phyloP scores from a whole-genome alignment of 1,139 yeast genomes.

The Trichomonascaceae sp. region DNA sequence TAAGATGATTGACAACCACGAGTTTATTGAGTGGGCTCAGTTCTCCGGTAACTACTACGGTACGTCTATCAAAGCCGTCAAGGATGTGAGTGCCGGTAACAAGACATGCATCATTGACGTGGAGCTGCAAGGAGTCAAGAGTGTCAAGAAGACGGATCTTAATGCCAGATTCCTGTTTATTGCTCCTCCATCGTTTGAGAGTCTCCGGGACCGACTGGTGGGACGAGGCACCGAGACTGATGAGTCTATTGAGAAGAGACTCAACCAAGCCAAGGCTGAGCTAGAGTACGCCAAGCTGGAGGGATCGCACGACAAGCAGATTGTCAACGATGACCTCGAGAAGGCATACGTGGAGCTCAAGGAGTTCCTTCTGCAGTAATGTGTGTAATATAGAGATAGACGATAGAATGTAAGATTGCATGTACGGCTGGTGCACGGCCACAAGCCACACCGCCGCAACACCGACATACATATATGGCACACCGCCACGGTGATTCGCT shows the following conservation, averaged over 20 bases:
- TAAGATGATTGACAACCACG: conserved; percentile 52
- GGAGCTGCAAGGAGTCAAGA: conserved; percentile 97
- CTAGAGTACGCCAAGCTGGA: conserved; percentile 66
- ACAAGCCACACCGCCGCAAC: too few relatives aligned
- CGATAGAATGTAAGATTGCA: too few relatives aligned
- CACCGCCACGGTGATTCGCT: too few relatives aligned
- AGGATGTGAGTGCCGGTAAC: conserved; percentile 46
- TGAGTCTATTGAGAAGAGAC: conserved; percentile 71
- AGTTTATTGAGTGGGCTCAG: conserved; percentile 95
- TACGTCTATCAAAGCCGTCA: conserved; percentile 74
- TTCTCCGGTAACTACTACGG: conserved; percentile 97
- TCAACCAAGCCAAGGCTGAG: conserved; percentile 78
- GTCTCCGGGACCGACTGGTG: conserved; percentile 55
- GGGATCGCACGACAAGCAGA: conserved; percentile 85
- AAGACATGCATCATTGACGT: conserved; percentile 81
- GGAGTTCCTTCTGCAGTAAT: conserved; percentile 31
- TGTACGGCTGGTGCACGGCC: too few relatives aligned
- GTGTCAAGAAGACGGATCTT: conserved; percentile 70
- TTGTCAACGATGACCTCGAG: conserved; percentile 86
- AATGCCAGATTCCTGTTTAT: conserved; percentile 77
- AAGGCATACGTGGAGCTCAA: conserved; percentile 74
- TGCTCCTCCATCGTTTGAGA: conserved; percentile 86
- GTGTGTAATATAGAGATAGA: too few relatives aligned
- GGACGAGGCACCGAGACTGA: conserved; percentile 92
- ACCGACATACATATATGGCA: too few relatives aligned